Percentiles rank a stretch among this genome's conserved stretches.
phyloP scores from a whole-genome alignment of 495 filamentous ascomycete species.

The Viridothelium virens region DNA sequence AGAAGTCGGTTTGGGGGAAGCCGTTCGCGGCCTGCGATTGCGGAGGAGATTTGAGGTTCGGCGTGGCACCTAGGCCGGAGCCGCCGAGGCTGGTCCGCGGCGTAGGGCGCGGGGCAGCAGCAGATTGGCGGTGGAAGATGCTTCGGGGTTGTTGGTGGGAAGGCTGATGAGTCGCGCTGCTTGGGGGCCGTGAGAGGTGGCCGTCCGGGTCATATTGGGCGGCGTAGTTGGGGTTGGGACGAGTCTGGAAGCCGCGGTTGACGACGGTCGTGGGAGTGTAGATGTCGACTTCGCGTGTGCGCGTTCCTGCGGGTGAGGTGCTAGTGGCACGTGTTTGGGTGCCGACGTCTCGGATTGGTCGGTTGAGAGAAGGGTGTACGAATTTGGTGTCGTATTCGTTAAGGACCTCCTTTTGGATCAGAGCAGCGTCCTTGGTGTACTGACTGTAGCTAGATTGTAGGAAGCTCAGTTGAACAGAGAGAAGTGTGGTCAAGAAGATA shows the following conservation, averaged over 20 bases:
- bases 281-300: constrained; percentile 48
- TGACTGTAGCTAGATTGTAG: constrained; percentile 66
- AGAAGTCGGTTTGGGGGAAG: constrained; percentile 17
- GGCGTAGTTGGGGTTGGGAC: constrained; percentile 82
- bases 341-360: constrained; percentile 71
- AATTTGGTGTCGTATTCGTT: constrained; percentile 95
- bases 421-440: constrained; percentile 71
- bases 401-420: constrained; percentile 86
- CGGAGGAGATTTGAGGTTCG: constrained; percentile 12
- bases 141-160: background rate
- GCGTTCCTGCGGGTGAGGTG: constrained; percentile 25
- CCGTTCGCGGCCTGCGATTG: constrained; percentile 15
- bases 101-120: constrained; percentile 6
- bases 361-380: constrained; percentile 81
- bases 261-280: constrained; percentile 73
- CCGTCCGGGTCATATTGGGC: constrained; percentile 69
- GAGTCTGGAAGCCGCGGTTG: constrained; percentile 72
- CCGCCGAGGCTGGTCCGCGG: constrained; percentile 6
- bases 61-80: background rate
- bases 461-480: constrained; percentile 69
- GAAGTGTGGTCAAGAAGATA: constrained; percentile 57
- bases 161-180: background rate
- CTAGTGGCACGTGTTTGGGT: constrained; percentile 48
- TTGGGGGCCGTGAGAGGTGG: constrained; percentile 26
- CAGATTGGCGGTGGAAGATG: constrained; percentile 2